A percentile compares a stretch with the other conserved stretches of the same genome.
Conservation (phyloP, 2,329 filamentous ascomycete genomes). For the Colletotrichum caudatum region DNA sequence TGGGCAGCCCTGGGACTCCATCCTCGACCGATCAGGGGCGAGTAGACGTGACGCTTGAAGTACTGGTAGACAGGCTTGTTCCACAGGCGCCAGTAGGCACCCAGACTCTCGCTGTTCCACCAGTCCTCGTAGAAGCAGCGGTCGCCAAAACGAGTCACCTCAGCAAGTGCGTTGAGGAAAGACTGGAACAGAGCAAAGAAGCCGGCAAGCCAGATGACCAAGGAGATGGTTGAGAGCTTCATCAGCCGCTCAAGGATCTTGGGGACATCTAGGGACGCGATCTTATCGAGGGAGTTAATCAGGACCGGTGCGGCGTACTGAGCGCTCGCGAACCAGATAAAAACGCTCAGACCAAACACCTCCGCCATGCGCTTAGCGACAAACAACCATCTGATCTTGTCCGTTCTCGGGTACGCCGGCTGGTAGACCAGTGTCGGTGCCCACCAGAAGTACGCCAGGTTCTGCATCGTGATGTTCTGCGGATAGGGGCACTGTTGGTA, state of each 20-base stretch:
- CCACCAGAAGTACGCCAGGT: constrained; percentile 97
- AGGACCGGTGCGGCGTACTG: constrained; percentile 95
- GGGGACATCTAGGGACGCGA: constrained; percentile 81
- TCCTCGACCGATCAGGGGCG: constrained; percentile 86
- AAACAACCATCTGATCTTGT: constrained; percentile 86
- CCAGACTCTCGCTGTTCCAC: constrained; percentile 94
- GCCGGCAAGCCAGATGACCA: constrained; percentile 96
- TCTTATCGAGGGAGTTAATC: constrained; percentile 89
- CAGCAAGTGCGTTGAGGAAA: constrained; percentile 89
- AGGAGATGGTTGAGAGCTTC: constrained; percentile 94
- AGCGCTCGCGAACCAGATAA: constrained; percentile 94
- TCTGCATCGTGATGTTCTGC: constrained; percentile 86
- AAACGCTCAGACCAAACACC: constrained; percentile 80
- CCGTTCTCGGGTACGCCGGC: constrained; percentile 90
- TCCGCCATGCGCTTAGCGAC: constrained; percentile 86
- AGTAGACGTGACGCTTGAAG: constrained; percentile 94
- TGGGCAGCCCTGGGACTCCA: constrained; percentile 79
- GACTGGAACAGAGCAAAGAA: constrained; percentile 98
- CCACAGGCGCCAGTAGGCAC: constrained; percentile 95
- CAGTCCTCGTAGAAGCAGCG: constrained; percentile 96
- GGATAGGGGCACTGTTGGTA: constrained; percentile 91
- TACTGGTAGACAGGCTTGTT: constrained; percentile 98
- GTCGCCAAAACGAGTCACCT: constrained; percentile 90
- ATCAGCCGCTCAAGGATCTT: constrained; percentile 90
- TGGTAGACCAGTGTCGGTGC: constrained; percentile 97